Evolutionary conservation across 2,329 filamentous ascomycete species (phyloP).

Genomic region (Verticillium albo-atrum): DNA sequence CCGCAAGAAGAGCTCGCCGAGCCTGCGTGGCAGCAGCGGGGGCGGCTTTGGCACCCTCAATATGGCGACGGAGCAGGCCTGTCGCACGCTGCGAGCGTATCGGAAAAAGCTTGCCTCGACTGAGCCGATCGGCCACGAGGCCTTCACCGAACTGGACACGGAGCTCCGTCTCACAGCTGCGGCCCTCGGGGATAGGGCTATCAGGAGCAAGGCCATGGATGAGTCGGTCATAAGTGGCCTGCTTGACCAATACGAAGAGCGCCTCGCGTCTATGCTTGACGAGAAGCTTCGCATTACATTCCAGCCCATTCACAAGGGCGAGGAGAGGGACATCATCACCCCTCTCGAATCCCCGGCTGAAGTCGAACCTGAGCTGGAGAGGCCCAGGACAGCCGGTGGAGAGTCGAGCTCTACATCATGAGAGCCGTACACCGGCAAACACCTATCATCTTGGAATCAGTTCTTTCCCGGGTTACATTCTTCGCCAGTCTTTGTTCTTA

Average conservation of each 20-base stretch:
- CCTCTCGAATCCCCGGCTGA: not conserved
- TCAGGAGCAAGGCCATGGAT: conserved; percentile 49
- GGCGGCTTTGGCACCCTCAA: conserved; percentile 50
- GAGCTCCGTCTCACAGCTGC: conserved; percentile 60
- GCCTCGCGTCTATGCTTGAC: conserved; percentile 66
- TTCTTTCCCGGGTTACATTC: not conserved
- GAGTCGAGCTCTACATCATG: conserved; percentile 21
- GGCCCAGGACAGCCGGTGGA: conserved; percentile 26
- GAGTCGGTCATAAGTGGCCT: conserved; percentile 56
- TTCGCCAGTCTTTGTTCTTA: not conserved
- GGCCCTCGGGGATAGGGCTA: conserved; percentile 53
- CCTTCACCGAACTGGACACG: conserved; percentile 58
- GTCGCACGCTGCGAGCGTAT: conserved; percentile 57
- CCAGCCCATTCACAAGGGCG: conserved; percentile 19
- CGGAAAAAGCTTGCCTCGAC: conserved; percentile 57
- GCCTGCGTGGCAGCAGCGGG: conserved; percentile 26
- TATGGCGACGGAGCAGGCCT: conserved; percentile 61
- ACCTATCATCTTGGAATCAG: not conserved
- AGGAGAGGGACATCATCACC: conserved; percentile 17
- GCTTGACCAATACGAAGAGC: conserved; percentile 71
- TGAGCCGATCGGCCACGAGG: conserved; percentile 52
- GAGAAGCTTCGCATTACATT: conserved; percentile 58
- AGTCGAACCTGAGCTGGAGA: conserved; percentile 20
- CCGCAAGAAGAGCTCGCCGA: conserved; percentile 47
- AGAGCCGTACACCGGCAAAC: not conserved